Evolutionary conservation across 305 asterid species (phyloP).

Genomic region (Nicotiana rustica): DNA sequence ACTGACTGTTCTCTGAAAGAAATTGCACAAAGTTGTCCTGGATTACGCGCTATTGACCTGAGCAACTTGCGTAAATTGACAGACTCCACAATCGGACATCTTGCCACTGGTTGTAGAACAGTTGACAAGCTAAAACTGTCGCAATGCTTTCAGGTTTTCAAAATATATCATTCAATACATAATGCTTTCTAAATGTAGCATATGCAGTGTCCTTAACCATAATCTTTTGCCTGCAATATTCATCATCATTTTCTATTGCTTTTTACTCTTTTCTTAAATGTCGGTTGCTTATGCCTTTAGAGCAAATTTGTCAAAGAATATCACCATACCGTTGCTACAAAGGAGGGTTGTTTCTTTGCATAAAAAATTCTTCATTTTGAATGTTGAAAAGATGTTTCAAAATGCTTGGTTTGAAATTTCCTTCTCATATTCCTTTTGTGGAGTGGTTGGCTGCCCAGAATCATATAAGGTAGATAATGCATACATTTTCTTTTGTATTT

Average conservation of each 20-base stretch:
- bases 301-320: constrained; percentile 11
- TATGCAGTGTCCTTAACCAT: background rate
- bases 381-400: background rate
- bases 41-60: constrained; percentile 68
- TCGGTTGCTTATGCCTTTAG: background rate
- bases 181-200: background rate
- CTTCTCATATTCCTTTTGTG: background rate
- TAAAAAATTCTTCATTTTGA: background rate
- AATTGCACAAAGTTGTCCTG: constrained; percentile 65
- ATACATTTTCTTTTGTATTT: background rate
- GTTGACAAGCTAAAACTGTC: constrained; percentile 65
- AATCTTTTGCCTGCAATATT: constrained; percentile 20
- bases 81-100: constrained; percentile 73
- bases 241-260: constrained; percentile 18
- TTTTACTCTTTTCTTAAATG: constrained; percentile 15
- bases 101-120: constrained; percentile 82
- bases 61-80: constrained; percentile 69
- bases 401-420: constrained; percentile 9
- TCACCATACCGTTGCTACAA: background rate
- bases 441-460: background rate
- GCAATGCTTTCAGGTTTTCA: constrained; percentile 72
- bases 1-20: constrained; percentile 69
- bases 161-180: background rate
- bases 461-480: background rate
- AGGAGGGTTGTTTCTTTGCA: background rate